phyloP scores from a whole-genome alignment of 2,329 filamentous ascomycete species.

The Tothia fuscella region DNA sequence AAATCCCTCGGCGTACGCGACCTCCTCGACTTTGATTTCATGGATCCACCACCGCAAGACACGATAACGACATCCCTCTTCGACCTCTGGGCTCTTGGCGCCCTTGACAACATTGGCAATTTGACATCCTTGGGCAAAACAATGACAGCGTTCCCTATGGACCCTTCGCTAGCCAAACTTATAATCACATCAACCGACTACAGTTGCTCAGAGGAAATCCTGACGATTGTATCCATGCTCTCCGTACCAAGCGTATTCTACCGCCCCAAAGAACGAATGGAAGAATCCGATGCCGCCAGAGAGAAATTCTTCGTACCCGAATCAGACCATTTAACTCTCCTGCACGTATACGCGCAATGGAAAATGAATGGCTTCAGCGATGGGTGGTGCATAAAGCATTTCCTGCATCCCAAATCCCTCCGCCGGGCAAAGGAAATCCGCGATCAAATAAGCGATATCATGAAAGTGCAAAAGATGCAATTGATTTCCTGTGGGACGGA shows the following conservation, averaged over 20 bases:
- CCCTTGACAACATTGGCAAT: constrained; percentile 85
- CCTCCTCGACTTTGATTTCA: constrained; percentile 93
- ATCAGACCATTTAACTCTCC: constrained; percentile 87
- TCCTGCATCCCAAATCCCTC: constrained; percentile 88
- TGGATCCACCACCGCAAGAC: constrained; percentile 96
- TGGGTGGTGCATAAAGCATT: constrained; percentile 85
- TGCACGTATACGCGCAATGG: constrained; percentile 96
- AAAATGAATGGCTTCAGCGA: constrained; percentile 81
- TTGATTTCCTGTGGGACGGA: constrained; percentile 86
- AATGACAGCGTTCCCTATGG: constrained; percentile 98
- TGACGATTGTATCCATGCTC: constrained; percentile 96
- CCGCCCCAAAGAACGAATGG: constrained; percentile 87
- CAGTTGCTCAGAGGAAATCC: constrained; percentile 91
- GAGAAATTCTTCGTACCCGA: constrained; percentile 99
- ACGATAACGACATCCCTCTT: constrained; percentile 96
- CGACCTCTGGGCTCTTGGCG: constrained; percentile 91
- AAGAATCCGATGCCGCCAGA: constrained; percentile 87
- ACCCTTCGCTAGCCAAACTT: constrained; percentile 86
- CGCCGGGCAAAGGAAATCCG: constrained; percentile 87
- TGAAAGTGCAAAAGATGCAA: constrained; percentile 84
- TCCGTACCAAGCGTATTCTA: constrained; percentile 96
- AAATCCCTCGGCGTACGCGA: constrained; percentile 94
- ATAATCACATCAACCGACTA: constrained; percentile 86
- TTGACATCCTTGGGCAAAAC: constrained; percentile 75
- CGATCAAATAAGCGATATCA: constrained; percentile 87